Percentiles rank a stretch among this genome's conserved stretches.
Evolutionary conservation across 768 basidiomycete species (phyloP).

Genomic region (Hericium erinaceus): DNA sequence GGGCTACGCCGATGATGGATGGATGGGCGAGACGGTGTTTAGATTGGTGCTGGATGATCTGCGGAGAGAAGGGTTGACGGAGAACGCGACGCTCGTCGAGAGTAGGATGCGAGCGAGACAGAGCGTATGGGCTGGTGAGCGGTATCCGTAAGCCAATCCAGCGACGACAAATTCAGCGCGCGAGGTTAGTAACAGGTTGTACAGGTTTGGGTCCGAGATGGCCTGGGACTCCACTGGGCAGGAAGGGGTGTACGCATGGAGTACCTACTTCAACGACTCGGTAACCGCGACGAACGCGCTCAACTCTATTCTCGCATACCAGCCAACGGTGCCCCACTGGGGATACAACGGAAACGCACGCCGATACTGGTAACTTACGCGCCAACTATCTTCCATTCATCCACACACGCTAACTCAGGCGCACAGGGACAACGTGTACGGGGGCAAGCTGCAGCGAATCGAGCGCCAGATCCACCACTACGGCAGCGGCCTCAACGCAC

Average conservation of each 20-base stretch:
- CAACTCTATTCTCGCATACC: constrained; percentile 48
- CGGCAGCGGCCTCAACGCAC: constrained; percentile 45
- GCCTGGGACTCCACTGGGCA: constrained; percentile 48
- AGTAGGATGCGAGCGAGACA: constrained; percentile 37
- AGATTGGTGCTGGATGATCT: constrained; percentile 38
- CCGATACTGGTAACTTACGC: constrained; percentile 44
- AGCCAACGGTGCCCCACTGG: constrained; percentile 51
- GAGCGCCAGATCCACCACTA: constrained; percentile 55
- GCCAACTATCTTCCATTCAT: neutral
- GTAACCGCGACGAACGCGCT: constrained; percentile 41
- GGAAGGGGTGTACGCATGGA: constrained; percentile 48
- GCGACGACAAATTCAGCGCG: no score
- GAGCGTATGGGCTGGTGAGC: constrained; percentile 35
- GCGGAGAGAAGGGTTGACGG: constrained; percentile 39
- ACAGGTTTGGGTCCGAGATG: constrained; percentile 50
- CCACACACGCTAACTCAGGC: neutral
- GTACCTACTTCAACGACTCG: constrained; percentile 43
- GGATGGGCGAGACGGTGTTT: constrained; percentile 52
- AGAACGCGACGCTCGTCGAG: constrained; percentile 38
- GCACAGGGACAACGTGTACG: constrained; percentile 44
- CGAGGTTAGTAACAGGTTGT: neutral
- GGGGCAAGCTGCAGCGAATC: constrained; percentile 33
- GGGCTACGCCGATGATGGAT: constrained; percentile 36
- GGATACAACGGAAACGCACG: constrained; percentile 53
- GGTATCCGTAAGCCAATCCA: constrained; percentile 6